These are phyloP conservation scores for Leptomonas pyrrhocoris DNA, from an alignment of 208 protist species.

Conservation along the genomic window DNA sequence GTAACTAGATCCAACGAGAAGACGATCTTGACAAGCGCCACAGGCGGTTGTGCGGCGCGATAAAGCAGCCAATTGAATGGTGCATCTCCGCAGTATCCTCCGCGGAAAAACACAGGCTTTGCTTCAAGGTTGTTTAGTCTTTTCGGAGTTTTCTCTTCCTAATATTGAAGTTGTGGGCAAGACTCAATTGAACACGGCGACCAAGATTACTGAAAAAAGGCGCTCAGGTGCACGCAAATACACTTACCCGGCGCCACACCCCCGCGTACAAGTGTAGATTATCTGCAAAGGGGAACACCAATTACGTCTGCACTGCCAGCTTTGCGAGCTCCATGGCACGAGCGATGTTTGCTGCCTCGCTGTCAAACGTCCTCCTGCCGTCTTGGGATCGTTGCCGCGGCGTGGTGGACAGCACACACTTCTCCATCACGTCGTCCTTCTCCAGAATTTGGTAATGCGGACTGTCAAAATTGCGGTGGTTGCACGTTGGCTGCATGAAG, in stretches of 20 bases:
- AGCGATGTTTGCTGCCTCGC: neutral
- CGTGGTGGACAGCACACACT: neutral
- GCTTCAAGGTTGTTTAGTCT: neutral
- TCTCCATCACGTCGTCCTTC: conserved; percentile 16
- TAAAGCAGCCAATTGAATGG: too few relatives aligned
- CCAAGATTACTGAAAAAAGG: too few relatives aligned
- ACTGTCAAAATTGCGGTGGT: conserved; percentile 49
- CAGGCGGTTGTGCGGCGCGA: neutral
- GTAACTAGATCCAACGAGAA: neutral
- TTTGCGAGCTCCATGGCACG: conserved; percentile 29
- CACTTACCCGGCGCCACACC: neutral
- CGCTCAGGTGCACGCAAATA: neutral
- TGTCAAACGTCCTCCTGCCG: neutral
- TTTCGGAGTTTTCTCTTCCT: neutral
- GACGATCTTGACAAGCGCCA: too few relatives aligned
- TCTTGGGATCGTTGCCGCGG: neutral
- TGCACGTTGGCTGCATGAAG: conserved; percentile 58
- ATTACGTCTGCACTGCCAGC: conserved; percentile 8
- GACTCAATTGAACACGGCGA: too few relatives aligned
- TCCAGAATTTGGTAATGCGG: conserved; percentile 24
- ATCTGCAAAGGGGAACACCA: neutral
- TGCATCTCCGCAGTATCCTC: too few relatives aligned
- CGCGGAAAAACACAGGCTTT: neutral
- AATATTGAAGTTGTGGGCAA: neutral
- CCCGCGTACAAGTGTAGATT: neutral